A percentile compares a stretch with the other conserved stretches of the same genome.
Evolutionary conservation across 192 early-diverging fungal species (phyloP).

Genomic region (Paraglomus brasilianum): DNA sequence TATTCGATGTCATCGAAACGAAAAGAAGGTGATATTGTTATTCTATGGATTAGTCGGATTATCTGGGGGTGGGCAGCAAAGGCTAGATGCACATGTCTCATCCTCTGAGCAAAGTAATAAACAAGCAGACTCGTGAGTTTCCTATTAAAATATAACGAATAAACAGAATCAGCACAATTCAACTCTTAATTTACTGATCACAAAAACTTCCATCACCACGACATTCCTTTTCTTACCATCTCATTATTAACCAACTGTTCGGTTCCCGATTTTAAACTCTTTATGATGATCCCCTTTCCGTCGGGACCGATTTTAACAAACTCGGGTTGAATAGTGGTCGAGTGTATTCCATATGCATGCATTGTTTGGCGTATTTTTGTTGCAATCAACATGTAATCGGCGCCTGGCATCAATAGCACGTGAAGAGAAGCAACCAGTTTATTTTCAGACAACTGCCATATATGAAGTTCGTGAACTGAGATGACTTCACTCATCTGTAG

Average conservation of each 20-base stretch:
- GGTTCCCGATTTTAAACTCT: no score
- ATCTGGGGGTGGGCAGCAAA: slow-evolving; percentile 38
- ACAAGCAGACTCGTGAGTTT: slow-evolving; percentile 23
- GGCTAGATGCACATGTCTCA: slow-evolving; percentile 37
- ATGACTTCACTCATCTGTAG: slow-evolving; percentile 58
- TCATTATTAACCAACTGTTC: no score
- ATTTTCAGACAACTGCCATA: slow-evolving; percentile 87
- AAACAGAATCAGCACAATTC: slow-evolving; percentile 2
- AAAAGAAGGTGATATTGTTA: no score
- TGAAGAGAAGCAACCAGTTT: slow-evolving; percentile 85
- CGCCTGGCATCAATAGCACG: slow-evolving; percentile 59
- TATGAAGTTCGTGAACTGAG: slow-evolving; percentile 87
- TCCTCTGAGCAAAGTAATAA: slow-evolving; percentile 36
- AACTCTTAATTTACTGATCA: not conserved
- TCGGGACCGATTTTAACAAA: slow-evolving; percentile 50
- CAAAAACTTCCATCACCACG: not conserved
- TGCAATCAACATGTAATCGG: slow-evolving; percentile 72
- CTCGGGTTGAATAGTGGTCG: slow-evolving; percentile 90
- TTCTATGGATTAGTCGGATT: no score
- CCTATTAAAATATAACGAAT: not conserved
- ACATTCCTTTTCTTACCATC: not conserved
- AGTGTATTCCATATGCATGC: slow-evolving; percentile 81
- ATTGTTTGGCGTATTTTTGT: slow-evolving; percentile 70
- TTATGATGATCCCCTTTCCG: not conserved
- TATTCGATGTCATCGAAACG: no score